Evolutionary conservation across 140 eudicot genomes (phyloP), one percentile per base, ranked within the genome.

Genomic region (Bidens hawaiensis): DNA sequence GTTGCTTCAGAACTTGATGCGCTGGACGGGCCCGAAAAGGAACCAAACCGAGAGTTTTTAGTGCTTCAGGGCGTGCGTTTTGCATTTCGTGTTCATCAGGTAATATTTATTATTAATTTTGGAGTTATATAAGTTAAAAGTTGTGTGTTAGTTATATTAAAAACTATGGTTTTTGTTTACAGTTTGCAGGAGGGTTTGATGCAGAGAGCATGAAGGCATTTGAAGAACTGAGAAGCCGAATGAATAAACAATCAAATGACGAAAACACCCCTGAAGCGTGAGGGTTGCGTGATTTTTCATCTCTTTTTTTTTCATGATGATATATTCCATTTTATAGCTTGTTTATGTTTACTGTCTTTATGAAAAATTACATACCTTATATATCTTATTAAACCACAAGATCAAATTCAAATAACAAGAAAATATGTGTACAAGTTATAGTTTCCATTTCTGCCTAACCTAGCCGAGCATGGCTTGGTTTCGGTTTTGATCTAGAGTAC

Each of bases 131-230:
- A 4, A 25, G 17, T 56, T 57, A 36, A 17, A 15, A 30, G 2
- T 57, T 33, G 33, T 17, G 8, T 56, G 14, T 53, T 53, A 6
- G 2, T 13, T 52, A 18, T 1, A 52, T 4, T 5, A 12, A 50
- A 50, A 50, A 23, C 17, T 22, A 21, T 16, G 16, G 52, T 50
- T 51, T 18, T 57, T 27, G 64, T 52, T 64, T 77, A 27, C 95
- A 93, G 99, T 93, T 93, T 83, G 99, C 99, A 45, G 96, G 96
- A 82, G 99, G 99, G 16, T 93, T 93, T 70, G 96, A 93, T 75
- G 86, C 95, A 36, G 99, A 93, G 73, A 93, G 96, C 70, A 93
- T 93, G 99, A 88, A 88, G 83, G 96, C 95, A 13, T 93, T 88
- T 70, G 96, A 93, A 81, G 96, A 93, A 40, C 71, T 93, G 42